Percentiles rank a stretch among this genome's conserved stretches.
These are phyloP conservation scores for Niebla homalea DNA, from an alignment of 495 filamentous ascomycete genomes.

Conservation along the genomic window DNA sequence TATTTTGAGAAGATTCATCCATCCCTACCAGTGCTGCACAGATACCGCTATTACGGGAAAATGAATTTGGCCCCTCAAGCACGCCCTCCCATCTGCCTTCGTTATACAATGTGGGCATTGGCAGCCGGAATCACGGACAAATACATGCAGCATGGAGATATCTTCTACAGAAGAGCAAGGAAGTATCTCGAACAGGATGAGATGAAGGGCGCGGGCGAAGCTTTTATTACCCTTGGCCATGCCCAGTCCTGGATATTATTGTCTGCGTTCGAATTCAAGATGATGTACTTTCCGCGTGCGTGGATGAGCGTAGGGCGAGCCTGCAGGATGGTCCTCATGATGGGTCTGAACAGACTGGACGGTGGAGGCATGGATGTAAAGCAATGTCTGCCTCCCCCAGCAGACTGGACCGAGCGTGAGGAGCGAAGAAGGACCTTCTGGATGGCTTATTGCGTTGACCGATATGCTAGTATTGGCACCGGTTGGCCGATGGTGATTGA, in stretches of 20 bases:
- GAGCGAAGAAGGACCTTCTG: constrained; percentile 88
- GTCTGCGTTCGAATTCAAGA: constrained; percentile 80
- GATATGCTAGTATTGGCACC: constrained; percentile 92
- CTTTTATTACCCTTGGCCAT: constrained; percentile 66
- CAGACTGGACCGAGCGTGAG: constrained; percentile 88
- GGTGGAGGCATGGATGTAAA: constrained; percentile 82
- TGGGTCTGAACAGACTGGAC: constrained; percentile 83
- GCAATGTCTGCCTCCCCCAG: constrained; percentile 69
- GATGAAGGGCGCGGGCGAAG: constrained; percentile 85
- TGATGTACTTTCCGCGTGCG: constrained; percentile 94
- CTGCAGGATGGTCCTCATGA: constrained; percentile 71
- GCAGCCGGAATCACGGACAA: constrained; percentile 75
- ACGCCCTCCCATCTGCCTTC: constrained; percentile 74
- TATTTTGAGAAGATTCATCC: constrained; percentile 88
- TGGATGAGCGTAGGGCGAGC: constrained; percentile 85
- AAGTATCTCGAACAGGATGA: constrained; percentile 86
- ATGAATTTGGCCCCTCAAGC: constrained; percentile 75
- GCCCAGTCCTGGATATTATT: constrained; percentile 74
- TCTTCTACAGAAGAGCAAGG: constrained; percentile 77
- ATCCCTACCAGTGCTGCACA: constrained; percentile 77
- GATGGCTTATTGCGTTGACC: constrained; percentile 80
- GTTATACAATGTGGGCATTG: constrained; percentile 89
- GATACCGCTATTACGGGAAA: constrained; percentile 66
- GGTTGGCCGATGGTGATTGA: constrained; percentile 95
- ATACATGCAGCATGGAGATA: constrained; percentile 57